A percentile compares a stretch with the other conserved stretches of the same genome.
Conservation (phyloP, 1,284 basidiomycete species). For the Austroboletus niveus region DNA sequence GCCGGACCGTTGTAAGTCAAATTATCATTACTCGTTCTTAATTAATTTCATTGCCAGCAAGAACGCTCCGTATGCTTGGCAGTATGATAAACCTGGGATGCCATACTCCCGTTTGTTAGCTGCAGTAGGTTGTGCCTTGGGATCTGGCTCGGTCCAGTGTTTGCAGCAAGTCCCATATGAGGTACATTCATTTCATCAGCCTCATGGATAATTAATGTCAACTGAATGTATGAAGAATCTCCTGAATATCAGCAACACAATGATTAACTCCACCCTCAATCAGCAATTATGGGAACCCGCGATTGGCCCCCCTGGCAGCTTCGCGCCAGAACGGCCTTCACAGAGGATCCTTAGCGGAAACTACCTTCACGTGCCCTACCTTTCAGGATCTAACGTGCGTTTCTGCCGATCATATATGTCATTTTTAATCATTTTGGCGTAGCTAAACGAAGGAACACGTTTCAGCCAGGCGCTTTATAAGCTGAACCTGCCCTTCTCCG, state of each 20-base stretch:
- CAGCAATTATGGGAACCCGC: constrained; percentile 58
- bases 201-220: neutral
- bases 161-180: constrained; percentile 22
- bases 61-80: constrained; percentile 49
- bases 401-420: neutral
- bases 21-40: neutral
- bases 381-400: constrained; percentile 34
- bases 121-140: constrained; percentile 45
- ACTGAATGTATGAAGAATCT: constrained; percentile 8
- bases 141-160: constrained; percentile 40
- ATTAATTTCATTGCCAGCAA: constrained; percentile 39
- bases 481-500: constrained; percentile 11
- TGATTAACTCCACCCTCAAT: constrained; percentile 48
- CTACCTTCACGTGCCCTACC: constrained; percentile 53
- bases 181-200: constrained; percentile 2
- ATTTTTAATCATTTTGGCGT: neutral
- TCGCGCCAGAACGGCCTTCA: constrained; percentile 49
- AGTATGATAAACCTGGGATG: constrained; percentile 54
- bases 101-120: constrained; percentile 50
- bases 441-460: constrained; percentile 20
- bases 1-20: constrained; percentile 20
- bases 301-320: constrained; percentile 51
- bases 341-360: constrained; percentile 45
- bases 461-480: constrained; percentile 9
- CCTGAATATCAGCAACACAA: constrained; percentile 38